Conservation (phyloP, 2,329 filamentous ascomycete genomes). For the Alternaria infectoria region DNA sequence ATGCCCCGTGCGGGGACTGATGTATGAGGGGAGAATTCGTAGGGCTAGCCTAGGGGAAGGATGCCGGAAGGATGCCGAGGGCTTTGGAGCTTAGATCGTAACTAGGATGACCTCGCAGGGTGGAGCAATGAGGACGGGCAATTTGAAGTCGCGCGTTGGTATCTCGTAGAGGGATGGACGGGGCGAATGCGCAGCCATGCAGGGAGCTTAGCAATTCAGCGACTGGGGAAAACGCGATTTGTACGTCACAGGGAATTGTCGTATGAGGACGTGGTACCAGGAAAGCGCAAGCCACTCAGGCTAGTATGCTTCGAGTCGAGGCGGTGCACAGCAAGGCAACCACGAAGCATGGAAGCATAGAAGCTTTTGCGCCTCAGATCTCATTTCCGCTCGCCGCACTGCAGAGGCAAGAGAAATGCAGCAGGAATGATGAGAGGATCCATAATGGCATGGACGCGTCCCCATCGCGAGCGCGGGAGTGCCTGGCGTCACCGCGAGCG, state of each 20-base stretch:
- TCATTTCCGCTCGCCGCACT: background rate
- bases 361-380: background rate
- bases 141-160: background rate
- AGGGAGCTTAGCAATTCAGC: background rate
- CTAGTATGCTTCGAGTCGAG: background rate
- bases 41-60: background rate
- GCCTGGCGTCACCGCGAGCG: background rate
- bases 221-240: background rate
- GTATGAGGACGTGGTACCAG: background rate
- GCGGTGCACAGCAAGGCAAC: constrained; percentile 1
- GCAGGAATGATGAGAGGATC: background rate
- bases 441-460: background rate
- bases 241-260: background rate
- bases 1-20: background rate
- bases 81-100: background rate
- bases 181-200: background rate
- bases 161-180: background rate
- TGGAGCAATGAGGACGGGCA: background rate
- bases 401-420: background rate
- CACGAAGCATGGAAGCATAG: background rate
- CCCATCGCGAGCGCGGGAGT: background rate
- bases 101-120: background rate
- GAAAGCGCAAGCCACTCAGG: background rate
- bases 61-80: background rate
- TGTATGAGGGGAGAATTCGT: background rate